Evolutionary conservation across 2,329 filamentous ascomycete genomes (phyloP).

Genomic region (Dactylellina parvicollis): DNA sequence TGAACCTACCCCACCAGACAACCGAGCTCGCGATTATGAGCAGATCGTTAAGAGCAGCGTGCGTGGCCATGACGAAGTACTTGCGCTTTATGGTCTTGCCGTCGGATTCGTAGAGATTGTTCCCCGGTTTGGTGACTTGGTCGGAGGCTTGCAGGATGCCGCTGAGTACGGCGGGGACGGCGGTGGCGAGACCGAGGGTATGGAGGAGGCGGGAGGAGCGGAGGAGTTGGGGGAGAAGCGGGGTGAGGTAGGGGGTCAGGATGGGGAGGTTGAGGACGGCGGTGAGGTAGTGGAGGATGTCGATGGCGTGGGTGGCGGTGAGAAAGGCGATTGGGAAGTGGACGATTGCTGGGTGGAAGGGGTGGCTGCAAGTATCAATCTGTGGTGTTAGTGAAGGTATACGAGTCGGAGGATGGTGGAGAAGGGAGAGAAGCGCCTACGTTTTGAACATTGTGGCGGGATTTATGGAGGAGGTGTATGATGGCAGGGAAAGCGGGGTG

Average conservation of each 20-base stretch:
- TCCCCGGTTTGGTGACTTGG: slow-evolving; percentile 27
- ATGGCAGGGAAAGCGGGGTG: neutral
- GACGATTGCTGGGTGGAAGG: slow-evolving; percentile 47
- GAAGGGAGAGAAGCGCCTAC: neutral
- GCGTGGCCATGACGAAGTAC: slow-evolving; percentile 34
- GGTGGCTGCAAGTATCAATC: slow-evolving; percentile 24
- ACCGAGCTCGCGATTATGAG: slow-evolving; percentile 27
- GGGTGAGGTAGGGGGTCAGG: slow-evolving; percentile 21
- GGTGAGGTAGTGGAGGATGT: slow-evolving; percentile 47
- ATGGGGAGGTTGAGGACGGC: slow-evolving; percentile 26
- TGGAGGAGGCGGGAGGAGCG: slow-evolving; percentile 40
- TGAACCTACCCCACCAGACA: slow-evolving; percentile 44
- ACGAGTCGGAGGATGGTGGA: neutral
- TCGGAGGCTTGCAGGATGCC: slow-evolving; percentile 33
- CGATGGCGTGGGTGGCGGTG: slow-evolving; percentile 41
- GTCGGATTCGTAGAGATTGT: slow-evolving; percentile 42
- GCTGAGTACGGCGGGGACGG: slow-evolving; percentile 31
- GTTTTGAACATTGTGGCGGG: slow-evolving; percentile 25
- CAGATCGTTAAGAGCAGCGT: slow-evolving; percentile 40
- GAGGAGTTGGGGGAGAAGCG: slow-evolving; percentile 35
- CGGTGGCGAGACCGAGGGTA: slow-evolving; percentile 35
- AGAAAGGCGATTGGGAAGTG: slow-evolving; percentile 54
- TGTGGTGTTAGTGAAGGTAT: neutral
- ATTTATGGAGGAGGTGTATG: no score
- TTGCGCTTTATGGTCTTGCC: slow-evolving; percentile 47